Base-by-base conservation (phyloP, 2,329 filamentous ascomycete species). In the Penicillium sp. region DNA sequence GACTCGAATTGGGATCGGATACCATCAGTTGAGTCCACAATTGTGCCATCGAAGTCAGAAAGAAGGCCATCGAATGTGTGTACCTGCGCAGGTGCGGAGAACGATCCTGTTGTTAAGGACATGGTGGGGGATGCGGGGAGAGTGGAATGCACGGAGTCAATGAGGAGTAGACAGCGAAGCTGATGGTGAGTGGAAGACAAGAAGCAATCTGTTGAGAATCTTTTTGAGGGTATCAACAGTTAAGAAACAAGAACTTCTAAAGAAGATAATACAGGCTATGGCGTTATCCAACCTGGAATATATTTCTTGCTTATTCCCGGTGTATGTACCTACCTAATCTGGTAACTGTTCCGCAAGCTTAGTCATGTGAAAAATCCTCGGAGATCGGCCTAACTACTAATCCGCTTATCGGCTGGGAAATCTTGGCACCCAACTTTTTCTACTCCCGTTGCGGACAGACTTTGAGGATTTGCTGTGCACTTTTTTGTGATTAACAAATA, bases 21-120 rank as follows among this genome's bases (percentile, higher is more conserved):
- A 78, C 75, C 78, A 63, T 75, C 74, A 48, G 78, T 80, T 27
- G 77, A 79, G 62, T 80, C 78, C 43, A 80, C 72, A 50, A 80
- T 79, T 29, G 78, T 80, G 10, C 78, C 77, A 62, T 79, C 77
- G 64, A 80, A 80, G 61, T 80, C 77, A 52, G 79, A 79, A n/a
- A 79, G 72, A 3, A 80, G 56, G 9, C 75, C 77, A 62, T 78
- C 72, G 49, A 78, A 77, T 29, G 70, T 68, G 58, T 72, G 67
- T 33, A 72, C 59, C 61, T 78, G 70, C 29, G 74, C 59, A 48
- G 75, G 71, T 27, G 73, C 77, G 54, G 76, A 76, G 63, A 78
- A 79, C 1, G 73, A 71, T 55, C 68, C 66, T 55, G 68, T 66
- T 41, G 68, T 57, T 33, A 66, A 50, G 43, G 73, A 61, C 73